Evolutionary conservation across 2,329 filamentous ascomycete species (phyloP), one percentile per base, ranked within the genome.

Genomic region (Pyricularia sp.): DNA sequence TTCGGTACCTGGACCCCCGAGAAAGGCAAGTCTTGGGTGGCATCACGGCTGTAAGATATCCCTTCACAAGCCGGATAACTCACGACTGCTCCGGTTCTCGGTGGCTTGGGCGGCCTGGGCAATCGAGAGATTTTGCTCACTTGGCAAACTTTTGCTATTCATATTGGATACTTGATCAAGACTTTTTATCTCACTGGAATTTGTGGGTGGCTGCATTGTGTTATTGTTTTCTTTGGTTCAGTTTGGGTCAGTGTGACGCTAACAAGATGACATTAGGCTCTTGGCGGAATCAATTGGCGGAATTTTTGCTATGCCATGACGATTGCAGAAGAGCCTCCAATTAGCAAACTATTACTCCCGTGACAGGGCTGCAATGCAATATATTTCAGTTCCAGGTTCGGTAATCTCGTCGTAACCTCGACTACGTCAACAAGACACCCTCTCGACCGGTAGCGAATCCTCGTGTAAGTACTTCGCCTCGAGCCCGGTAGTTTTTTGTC

Each of bases 1-100:
- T 16, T 60, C 63, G 63, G 63, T 60, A 57, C 12, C 63, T 64
- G 33, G 16, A 24, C 55, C 55, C 33, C 63, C 63, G 49, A 59
- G 49, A 60, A 60, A 31, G 6, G 7, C 40, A 24, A 22, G 19
- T 16, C 40, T 53, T 63, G 62, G 62, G 55, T 59, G 55, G 16
- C 13, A 59, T 28, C 55, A 28, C 55, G 24, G 55, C 13, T 30
- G 13, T 1, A 30, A 5, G 26, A 26, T 19, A 9, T 28, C 12
- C 55, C 55, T 28, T 59, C 24, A 26, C 24, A 59, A 59, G 55
- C 55, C 55, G 55, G 55, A 59, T 28, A 26, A 59, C 22, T 26
- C 24, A 28, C 26, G 12, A 4, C 22, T 59, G 24, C 24, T 19
- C 55, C 55, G 55, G 24, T 28, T 59, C 24, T 59, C 55, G 24